Evolutionary conservation across 345 rosid genomes (phyloP).

Genomic region (Reutealis trisperma): DNA sequence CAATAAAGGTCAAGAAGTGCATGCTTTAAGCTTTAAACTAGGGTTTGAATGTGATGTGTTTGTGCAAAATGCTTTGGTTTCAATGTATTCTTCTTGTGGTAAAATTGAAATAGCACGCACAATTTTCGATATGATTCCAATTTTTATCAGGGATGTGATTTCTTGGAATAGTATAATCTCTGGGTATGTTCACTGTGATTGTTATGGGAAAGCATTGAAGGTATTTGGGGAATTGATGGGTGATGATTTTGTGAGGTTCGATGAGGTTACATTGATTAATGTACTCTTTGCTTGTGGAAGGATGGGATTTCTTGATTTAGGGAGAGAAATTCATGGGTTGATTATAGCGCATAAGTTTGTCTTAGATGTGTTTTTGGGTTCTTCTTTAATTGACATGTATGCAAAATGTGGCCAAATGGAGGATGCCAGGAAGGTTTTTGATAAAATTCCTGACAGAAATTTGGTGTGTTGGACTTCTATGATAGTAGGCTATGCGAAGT

Average conservation of each 20-base stretch:
- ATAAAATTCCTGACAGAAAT: constrained; percentile 14
- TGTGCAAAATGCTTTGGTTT: constrained; percentile 19
- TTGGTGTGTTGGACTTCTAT: constrained; percentile 21
- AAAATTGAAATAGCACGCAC: constrained; percentile 3
- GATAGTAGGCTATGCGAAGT: constrained; percentile 13
- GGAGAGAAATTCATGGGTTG: constrained; percentile 11
- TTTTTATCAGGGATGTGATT: constrained; percentile 16
- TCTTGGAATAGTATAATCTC: constrained; percentile 22
- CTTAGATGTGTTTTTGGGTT: constrained; percentile 5
- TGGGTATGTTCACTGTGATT: constrained; percentile 13
- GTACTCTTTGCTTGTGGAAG: constrained; percentile 14
- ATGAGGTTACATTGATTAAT: constrained; percentile 6
- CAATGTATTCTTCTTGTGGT: constrained; percentile 14
- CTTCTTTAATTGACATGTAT: constrained; percentile 21
- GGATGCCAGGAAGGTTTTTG: constrained; percentile 17
- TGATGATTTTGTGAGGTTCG: not conserved
- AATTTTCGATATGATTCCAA: constrained; percentile 12
- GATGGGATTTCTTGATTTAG: constrained; percentile 1
- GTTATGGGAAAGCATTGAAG: constrained; percentile 1
- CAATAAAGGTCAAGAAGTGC: constrained; percentile 21
- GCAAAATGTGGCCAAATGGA: constrained; percentile 13
- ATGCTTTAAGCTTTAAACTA: constrained; percentile 13
- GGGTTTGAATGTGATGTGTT: constrained; percentile 17
- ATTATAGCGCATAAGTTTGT: constrained; percentile 10
- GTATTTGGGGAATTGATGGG: constrained; percentile 3